Evolutionary conservation across 345 rosid species (phyloP).

Genomic region (Bruguiera sexangula): DNA sequence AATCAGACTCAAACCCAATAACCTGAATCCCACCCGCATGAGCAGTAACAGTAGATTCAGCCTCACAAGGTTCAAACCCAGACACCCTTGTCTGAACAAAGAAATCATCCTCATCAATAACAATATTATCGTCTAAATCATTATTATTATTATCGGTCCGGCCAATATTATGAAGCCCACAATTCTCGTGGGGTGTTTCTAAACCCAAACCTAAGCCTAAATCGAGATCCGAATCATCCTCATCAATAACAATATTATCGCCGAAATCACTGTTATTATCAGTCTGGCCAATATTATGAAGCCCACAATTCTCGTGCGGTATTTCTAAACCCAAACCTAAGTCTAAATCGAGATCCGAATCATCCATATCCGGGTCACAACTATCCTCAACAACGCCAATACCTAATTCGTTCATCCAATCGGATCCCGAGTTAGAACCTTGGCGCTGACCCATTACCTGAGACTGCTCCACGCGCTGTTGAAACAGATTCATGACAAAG

Average conservation of each 20-base stretch:
- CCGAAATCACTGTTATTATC: constrained; percentile 27
- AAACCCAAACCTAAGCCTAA: constrained; percentile 48
- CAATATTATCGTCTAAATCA: constrained; percentile 16
- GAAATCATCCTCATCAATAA: constrained; percentile 39
- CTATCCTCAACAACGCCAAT: constrained; percentile 44
- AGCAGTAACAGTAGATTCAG: constrained; percentile 18
- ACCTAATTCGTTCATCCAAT: constrained; percentile 30
- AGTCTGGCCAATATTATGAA: constrained; percentile 24
- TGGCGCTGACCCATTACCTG: constrained; percentile 26
- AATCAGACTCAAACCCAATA: constrained; percentile 28
- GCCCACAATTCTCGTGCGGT: constrained; percentile 26
- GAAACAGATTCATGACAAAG: constrained; percentile 88
- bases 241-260: constrained; percentile 15
- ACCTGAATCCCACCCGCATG: constrained; percentile 34
- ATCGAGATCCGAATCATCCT: constrained; percentile 37
- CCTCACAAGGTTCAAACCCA: constrained; percentile 36
- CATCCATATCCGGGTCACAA: constrained; percentile 29
- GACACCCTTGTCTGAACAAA: constrained; percentile 47
- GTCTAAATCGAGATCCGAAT: constrained; percentile 44
- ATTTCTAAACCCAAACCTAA: constrained; percentile 45
- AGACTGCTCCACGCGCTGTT: constrained; percentile 87
- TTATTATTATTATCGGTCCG: constrained; percentile 19
- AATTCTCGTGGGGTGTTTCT: constrained; percentile 26
- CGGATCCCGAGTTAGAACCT: neutral
- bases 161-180: constrained; percentile 29